Conservation (phyloP, 2,329 filamentous ascomycete species). For the Epichloe typhina region DNA sequence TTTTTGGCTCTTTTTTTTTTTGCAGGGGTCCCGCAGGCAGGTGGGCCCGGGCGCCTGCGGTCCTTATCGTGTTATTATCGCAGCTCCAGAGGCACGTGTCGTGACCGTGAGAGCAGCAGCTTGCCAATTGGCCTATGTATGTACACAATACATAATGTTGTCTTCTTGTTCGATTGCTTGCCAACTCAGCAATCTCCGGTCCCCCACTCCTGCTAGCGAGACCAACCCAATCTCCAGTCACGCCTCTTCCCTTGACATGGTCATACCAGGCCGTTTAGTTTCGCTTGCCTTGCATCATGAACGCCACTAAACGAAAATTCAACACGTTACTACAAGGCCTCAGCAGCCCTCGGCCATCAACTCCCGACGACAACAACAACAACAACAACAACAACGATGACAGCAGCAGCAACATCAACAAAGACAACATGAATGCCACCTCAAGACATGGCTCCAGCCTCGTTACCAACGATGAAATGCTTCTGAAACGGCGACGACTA, state of each 20-base stretch:
- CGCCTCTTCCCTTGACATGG: not conserved
- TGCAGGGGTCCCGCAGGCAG: slow-evolving; percentile 1
- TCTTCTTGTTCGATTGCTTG: not conserved
- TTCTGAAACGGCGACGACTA: slow-evolving; percentile 41
- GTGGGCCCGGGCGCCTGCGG: not conserved
- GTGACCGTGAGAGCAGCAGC: too few species aligned
- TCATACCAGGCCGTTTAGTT: not conserved
- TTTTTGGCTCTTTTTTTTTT: too few species aligned
- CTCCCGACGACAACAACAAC: slow-evolving; percentile 5
- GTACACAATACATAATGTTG: too few species aligned
- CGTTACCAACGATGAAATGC: slow-evolving; percentile 24
- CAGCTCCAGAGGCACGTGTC: too few species aligned
- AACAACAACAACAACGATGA: not conserved
- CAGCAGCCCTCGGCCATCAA: slow-evolving; percentile 26
- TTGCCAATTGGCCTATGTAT: too few species aligned
- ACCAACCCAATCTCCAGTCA: not conserved
- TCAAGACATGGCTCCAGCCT: slow-evolving; percentile 7
- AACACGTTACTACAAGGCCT: slow-evolving; percentile 59
- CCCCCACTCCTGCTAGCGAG: not conserved
- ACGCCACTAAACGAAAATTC: slow-evolving; percentile 74
- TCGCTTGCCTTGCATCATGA: slow-evolving; percentile 33
- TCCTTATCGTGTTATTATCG: slow-evolving; percentile 11
- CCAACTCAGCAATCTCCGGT: not conserved
- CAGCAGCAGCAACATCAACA: too few species aligned
- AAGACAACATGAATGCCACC: slow-evolving; percentile 12